Evolutionary conservation across 75 land plant species (phyloP).

Genomic region (Pinus albicaulis): DNA sequence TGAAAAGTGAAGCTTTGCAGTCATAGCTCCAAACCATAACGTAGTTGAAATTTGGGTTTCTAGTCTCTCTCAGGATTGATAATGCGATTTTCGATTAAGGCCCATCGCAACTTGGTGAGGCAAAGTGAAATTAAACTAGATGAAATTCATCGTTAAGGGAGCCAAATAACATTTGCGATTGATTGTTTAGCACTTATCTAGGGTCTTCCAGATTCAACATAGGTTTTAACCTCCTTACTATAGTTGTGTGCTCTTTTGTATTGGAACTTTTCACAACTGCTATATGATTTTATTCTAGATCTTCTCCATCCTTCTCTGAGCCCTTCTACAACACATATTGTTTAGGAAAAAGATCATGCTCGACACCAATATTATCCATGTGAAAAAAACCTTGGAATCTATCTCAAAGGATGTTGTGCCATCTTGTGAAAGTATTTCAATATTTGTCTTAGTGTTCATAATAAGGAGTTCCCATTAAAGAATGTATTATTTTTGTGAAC

Average conservation of each 20-base stretch:
- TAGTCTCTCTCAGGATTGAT: too few species aligned
- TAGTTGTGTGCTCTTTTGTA: constrained; percentile 81
- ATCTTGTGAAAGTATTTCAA: constrained; percentile 92
- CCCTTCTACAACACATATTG: constrained; percentile 88
- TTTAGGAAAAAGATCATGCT: constrained; percentile 87
- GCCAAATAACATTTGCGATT: too few species aligned
- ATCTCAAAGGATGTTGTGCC: constrained; percentile 48
- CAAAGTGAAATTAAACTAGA: too few species aligned
- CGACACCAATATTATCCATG: constrained; percentile 75
- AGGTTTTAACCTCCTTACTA: constrained; percentile 77
- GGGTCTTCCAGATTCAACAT: constrained; percentile 63
- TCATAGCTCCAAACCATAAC: too few species aligned
- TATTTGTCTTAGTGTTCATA: constrained; percentile 61
- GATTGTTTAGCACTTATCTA: constrained; percentile 62
- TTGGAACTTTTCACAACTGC: constrained; percentile 86
- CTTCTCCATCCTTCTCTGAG: constrained; percentile 52
- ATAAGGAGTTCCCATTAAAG: constrained; percentile 65
- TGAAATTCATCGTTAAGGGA: too few species aligned
- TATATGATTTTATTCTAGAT: constrained; percentile 48
- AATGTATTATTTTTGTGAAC: constrained; percentile 45
- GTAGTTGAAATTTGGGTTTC: too few species aligned
- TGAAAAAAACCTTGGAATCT: constrained; percentile 61
- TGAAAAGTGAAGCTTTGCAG: too few species aligned
- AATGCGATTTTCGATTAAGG: too few species aligned
- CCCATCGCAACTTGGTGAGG: too few species aligned